Base-by-base conservation (phyloP, 129 eudicot genomes). In the Oenanthe sinensis region DNA sequence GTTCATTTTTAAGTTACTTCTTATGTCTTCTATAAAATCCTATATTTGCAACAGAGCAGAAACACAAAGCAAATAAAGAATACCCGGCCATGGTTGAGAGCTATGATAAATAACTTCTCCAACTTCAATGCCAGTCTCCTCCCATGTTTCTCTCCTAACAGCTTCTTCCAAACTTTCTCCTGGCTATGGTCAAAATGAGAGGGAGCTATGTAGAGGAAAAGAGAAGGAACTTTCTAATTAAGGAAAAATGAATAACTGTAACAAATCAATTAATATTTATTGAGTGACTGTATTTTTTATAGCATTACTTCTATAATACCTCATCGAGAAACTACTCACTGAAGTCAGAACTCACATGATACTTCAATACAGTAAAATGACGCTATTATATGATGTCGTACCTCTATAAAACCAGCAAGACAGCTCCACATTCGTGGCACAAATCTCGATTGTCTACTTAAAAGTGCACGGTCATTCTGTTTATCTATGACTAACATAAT, bases 81-180 rank as follows among this genome's bases (percentile, higher is more conserved):
- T 81, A 93, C 98, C 97, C 3, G 97, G 98, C 97, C 97, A 94
- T 52, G 96, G 98, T 86, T 91, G 98, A 82, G 98, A 94, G 81
- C 97, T 90, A 84, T 91, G 97, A 77, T 91, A 94, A 78, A 90
- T 81, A 75, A 94, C 96, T 81, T 94, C 96, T 44, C 97, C 98
- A 79, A 94, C 97, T 83, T 94, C 90, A 85, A 91, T 87, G 72
- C 94, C 98, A 37, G 96, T 79, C 86, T 94, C 98, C 84, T 95
- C 98, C 91, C 87, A 91, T 54, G 98, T 95, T 86, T 95, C 98
- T 85, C 98, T 91, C 79, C 96, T 94, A 79, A 94, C 96, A 4
- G 98, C 98, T 82, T 94, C 98, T 84, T 94, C 98, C 81, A 94
- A 87, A 85, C 92, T 90, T 88, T 94, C 98, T 75, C 98, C 97